Conservation (phyloP, 2,329 filamentous ascomycete genomes). For the Chaetomiaceae sp. region DNA sequence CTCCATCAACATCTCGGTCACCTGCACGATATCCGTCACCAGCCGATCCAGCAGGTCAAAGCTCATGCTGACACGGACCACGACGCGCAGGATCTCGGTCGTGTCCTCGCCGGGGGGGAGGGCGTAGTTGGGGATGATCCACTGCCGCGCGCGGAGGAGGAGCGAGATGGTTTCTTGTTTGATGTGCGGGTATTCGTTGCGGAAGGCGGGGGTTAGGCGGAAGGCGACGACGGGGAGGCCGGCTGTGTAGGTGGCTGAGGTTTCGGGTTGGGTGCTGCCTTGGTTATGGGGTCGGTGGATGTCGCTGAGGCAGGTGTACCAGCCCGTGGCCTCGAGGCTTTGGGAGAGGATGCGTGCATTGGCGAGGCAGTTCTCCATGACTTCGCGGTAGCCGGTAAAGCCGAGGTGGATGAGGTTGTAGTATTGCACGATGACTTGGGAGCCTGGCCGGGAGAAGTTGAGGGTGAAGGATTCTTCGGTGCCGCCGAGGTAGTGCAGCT, state of each 20-base stretch:
- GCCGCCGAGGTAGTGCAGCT: constrained; percentile 66
- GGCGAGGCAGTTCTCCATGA: constrained; percentile 62
- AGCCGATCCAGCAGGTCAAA: constrained; percentile 62
- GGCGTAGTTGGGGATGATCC: constrained; percentile 68
- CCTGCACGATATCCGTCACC: constrained; percentile 54
- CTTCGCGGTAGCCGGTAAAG: constrained; percentile 56
- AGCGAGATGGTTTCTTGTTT: constrained; percentile 61
- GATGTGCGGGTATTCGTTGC: constrained; percentile 55
- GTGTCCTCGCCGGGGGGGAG: constrained; percentile 57
- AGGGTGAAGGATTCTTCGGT: constrained; percentile 66
- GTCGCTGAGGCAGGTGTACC: constrained; percentile 61
- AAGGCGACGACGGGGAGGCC: constrained; percentile 67
- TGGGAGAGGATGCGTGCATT: constrained; percentile 62
- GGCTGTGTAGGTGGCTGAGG: constrained; percentile 56
- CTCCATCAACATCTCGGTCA: constrained; percentile 57
- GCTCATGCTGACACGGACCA: constrained; percentile 63
- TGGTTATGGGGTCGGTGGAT: constrained; percentile 49
- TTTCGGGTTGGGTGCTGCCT: constrained; percentile 35
- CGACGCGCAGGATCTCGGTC: constrained; percentile 62
- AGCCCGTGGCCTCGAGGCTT: constrained; percentile 59
- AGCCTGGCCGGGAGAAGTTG: constrained; percentile 67
- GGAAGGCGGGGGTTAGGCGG: constrained; percentile 56
- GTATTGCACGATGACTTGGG: constrained; percentile 67
- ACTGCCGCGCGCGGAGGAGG: constrained; percentile 60
- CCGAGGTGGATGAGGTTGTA: constrained; percentile 69